These are phyloP conservation scores for Fusarium torulosum DNA, from an alignment of 2,329 filamentous ascomycete genomes.

Conservation along the genomic window DNA sequence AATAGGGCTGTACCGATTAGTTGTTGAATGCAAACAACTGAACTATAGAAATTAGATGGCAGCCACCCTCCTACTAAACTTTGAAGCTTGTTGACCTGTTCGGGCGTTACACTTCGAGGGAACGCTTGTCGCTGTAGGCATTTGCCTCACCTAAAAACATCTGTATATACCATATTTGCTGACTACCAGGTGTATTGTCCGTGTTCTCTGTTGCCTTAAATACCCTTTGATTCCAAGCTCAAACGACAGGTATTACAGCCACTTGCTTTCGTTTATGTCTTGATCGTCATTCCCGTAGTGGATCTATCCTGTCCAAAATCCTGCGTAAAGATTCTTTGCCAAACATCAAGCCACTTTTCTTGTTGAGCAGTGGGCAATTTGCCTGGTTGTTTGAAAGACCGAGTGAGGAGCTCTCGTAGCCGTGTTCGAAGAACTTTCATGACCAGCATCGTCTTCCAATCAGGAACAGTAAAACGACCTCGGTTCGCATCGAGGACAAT, in stretches of 20 bases:
- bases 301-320: conserved; percentile 57
- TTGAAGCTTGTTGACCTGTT: conserved; percentile 1
- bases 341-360: conserved; percentile 79
- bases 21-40: conserved; percentile 5
- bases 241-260: neutral
- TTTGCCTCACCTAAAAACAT: neutral
- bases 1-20: conserved; percentile 14
- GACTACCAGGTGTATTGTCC: neutral
- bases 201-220: neutral
- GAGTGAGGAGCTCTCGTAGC: conserved; percentile 80
- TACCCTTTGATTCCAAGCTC: neutral
- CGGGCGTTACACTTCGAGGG: neutral
- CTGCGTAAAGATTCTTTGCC: conserved; percentile 76
- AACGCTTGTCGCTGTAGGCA: neutral
- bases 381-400: conserved; percentile 76
- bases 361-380: conserved; percentile 74
- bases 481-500: conserved; percentile 89
- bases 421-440: conserved; percentile 82
- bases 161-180: neutral
- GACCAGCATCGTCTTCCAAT: conserved; percentile 93
- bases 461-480: conserved; percentile 82
- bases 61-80: neutral
- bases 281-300: conserved; percentile 44
- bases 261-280: conserved; percentile 45
- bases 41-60: neutral